phyloP scores from a whole-genome alignment of 2,329 filamentous ascomycete species.

The Aotearoamyces nothofagi region DNA sequence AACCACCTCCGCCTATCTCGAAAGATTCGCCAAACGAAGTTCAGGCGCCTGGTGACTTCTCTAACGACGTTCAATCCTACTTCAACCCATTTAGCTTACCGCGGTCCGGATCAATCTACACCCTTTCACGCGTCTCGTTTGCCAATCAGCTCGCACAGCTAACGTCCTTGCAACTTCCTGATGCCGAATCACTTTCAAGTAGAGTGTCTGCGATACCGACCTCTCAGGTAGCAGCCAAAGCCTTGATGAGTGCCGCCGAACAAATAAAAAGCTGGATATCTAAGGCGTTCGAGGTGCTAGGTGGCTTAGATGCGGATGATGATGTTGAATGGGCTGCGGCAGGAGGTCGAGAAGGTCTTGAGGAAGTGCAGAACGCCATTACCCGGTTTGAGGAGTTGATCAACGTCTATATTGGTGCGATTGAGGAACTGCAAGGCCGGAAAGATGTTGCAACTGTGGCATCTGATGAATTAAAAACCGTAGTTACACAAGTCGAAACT shows the following conservation, averaged over 20 bases:
- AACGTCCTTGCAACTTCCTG: slow-evolving; percentile 77
- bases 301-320: slow-evolving; percentile 82
- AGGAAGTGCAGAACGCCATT: slow-evolving; percentile 61
- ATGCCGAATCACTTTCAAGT: slow-evolving; percentile 68
- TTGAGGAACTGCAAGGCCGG: slow-evolving; percentile 75
- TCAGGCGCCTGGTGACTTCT: slow-evolving; percentile 20
- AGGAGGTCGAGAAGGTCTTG: slow-evolving; percentile 68
- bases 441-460: slow-evolving; percentile 60
- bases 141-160: slow-evolving; percentile 85
- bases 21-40: slow-evolving; percentile 33
- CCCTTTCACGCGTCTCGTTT: slow-evolving; percentile 81
- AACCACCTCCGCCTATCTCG: slow-evolving; percentile 29
- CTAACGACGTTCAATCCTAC: slow-evolving; percentile 27
- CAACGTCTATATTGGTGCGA: slow-evolving; percentile 85
- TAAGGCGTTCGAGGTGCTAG: slow-evolving; percentile 80
- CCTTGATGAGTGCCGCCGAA: slow-evolving; percentile 73
- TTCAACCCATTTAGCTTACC: slow-evolving; percentile 52
- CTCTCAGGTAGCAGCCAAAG: slow-evolving; percentile 67
- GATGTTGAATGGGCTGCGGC: slow-evolving; percentile 94
- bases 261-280: slow-evolving; percentile 90
- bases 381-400: slow-evolving; percentile 76
- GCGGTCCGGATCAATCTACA: slow-evolving; percentile 79
- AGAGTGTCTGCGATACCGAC: slow-evolving; percentile 76
- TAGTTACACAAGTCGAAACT: slow-evolving; percentile 78
- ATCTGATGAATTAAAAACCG: slow-evolving; percentile 52